These are phyloP conservation scores for Laetiporus sulphureus DNA, from an alignment of 1,284 basidiomycete species.

Conservation along the genomic window DNA sequence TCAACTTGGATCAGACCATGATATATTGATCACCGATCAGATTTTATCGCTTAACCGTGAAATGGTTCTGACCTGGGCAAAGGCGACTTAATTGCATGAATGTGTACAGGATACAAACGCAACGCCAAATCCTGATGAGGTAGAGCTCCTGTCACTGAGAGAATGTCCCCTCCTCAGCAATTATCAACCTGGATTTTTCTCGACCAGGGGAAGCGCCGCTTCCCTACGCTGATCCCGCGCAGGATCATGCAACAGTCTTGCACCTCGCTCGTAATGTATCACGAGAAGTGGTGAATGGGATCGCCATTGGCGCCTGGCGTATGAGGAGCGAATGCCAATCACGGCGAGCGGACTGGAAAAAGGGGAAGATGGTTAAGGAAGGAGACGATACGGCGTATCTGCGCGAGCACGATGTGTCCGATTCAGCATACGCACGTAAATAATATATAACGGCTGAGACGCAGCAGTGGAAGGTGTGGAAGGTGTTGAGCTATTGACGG, in stretches of 20 bases:
- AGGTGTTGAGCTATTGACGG: conserved; percentile 1
- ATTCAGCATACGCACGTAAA: conserved; percentile 23
- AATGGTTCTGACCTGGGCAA: conserved; percentile 1
- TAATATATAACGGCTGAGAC: conserved; percentile 16
- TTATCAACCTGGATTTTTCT: conserved; percentile 12
- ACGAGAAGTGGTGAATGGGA: conserved; percentile 4
- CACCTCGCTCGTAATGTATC: conserved; percentile 5
- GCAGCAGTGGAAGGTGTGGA: conserved; percentile 8
- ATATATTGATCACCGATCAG: no score
- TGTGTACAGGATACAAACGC: conserved; percentile 23
- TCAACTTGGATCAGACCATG: no score
- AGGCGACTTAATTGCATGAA: conserved; percentile 10
- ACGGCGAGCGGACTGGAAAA: conserved; percentile 4
- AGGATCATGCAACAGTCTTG: conserved; percentile 13
- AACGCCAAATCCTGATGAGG: conserved; percentile 22
- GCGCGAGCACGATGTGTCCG: conserved; percentile 21
- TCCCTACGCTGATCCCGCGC: conserved; percentile 26
- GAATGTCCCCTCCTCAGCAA: conserved; percentile 5
- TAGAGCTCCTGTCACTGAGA: conserved; percentile 7
- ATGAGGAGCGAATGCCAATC: conserved; percentile 1
- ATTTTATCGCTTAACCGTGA: no score
- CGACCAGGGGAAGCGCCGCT: conserved; percentile 33
- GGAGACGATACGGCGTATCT: conserved; percentile 19
- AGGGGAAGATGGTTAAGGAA: conserved; percentile 12
- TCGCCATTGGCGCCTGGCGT: background rate